These are phyloP conservation scores for Neofusicoccum parvum DNA, from an alignment of 2,329 filamentous ascomycete genomes.

Conservation along the genomic window DNA sequence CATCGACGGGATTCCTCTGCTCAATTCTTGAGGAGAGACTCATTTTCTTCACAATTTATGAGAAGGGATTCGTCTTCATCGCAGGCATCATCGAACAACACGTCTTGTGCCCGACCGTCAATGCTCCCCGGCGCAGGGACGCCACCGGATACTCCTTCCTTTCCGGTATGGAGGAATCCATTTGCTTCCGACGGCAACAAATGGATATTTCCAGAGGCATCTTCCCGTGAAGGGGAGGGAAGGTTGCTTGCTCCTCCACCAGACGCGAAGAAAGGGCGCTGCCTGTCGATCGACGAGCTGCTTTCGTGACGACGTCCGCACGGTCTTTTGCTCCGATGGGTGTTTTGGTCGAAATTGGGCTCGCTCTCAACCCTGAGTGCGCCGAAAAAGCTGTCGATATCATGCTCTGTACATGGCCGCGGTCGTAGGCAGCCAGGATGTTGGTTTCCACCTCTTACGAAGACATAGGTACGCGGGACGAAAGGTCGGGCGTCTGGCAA, in stretches of 20 bases:
- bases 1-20: neutral
- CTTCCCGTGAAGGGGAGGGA: neutral
- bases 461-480: neutral
- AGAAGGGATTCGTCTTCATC: neutral
- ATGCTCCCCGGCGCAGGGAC: slow-evolving; percentile 12
- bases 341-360: too few species aligned
- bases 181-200: neutral
- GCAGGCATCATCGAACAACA: neutral
- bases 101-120: neutral
- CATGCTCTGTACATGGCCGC: too few species aligned
- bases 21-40: neutral
- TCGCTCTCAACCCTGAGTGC: too few species aligned
- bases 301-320: neutral
- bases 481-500: neutral
- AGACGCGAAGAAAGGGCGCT: neutral
- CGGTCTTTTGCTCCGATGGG: too few species aligned
- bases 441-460: too few species aligned
- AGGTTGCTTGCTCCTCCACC: neutral
- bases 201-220: neutral
- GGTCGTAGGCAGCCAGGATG: too few species aligned
- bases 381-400: too few species aligned
- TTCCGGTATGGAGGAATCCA: neutral
- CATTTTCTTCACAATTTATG: neutral
- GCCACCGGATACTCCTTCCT: neutral
- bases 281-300: slow-evolving; percentile 7